A percentile compares a stretch with the other conserved stretches of the same genome.
phyloP scores from a whole-genome alignment of 2,329 filamentous ascomycete species.

The Trichoderma oligosporum region DNA sequence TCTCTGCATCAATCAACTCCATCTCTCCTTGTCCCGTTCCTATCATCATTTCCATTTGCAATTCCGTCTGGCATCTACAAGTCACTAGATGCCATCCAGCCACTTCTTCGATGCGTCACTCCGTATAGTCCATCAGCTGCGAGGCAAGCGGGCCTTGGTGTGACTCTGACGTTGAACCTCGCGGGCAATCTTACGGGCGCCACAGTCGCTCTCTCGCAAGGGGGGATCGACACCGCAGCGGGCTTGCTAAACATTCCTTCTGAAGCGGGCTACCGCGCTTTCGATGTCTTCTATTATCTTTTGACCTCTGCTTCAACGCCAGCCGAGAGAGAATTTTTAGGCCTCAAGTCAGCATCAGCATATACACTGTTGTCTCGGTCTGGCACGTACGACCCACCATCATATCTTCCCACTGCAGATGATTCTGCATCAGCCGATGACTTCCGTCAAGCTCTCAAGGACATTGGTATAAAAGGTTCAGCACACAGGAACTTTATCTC shows the following conservation, averaged over 20 bases:
- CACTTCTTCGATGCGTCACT: constrained; percentile 83
- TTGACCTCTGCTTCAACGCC: constrained; percentile 86
- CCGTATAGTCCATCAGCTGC: constrained; percentile 83
- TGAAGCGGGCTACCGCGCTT: constrained; percentile 80
- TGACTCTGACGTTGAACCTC: constrained; percentile 77
- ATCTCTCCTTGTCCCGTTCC: constrained; percentile 76
- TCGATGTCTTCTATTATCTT: constrained; percentile 97
- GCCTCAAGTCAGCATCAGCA: constrained; percentile 69
- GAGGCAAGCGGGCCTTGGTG: constrained; percentile 74
- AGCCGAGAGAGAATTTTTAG: constrained; percentile 83
- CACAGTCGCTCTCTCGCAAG: constrained; percentile 73
- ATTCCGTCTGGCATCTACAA: constrained; percentile 73
- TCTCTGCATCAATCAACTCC: constrained; percentile 87
- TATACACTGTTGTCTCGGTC: constrained; percentile 80
- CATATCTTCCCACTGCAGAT: constrained; percentile 87
- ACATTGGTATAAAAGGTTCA: constrained; percentile 89
- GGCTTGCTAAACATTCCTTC: constrained; percentile 78
- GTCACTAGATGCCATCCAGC: constrained; percentile 74
- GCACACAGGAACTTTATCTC: constrained; percentile 80
- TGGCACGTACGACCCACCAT: constrained; percentile 78
- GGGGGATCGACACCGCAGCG: constrained; percentile 78
- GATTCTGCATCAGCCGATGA: constrained; percentile 92
- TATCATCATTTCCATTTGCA: constrained; percentile 73
- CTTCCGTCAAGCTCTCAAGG: constrained; percentile 79
- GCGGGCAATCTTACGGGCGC: constrained; percentile 74